Evolutionary conservation across 2,329 filamentous ascomycete genomes (phyloP).

Genomic region (Endothia cerciana): DNA sequence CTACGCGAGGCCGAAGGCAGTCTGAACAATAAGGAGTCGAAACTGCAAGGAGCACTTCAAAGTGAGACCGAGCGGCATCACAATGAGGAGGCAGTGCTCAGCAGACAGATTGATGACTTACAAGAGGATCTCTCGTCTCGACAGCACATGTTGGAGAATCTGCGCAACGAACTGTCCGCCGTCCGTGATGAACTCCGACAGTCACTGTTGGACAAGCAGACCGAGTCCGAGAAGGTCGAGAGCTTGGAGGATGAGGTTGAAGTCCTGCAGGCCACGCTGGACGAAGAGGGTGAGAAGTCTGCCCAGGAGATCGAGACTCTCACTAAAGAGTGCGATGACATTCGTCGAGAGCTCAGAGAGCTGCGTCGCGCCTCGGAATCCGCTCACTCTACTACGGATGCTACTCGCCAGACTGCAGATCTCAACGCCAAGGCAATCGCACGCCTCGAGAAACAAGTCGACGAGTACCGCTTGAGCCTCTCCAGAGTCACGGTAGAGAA

Average conservation of each 20-base stretch:
- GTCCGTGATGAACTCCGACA: conserved; percentile 73
- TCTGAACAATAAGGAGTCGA: conserved; percentile 69
- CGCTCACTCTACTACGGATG: conserved; percentile 36
- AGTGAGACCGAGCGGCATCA: conserved; percentile 74
- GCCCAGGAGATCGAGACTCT: conserved; percentile 50
- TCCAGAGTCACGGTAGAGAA: conserved; percentile 63
- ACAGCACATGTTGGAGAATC: conserved; percentile 65
- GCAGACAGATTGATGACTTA: conserved; percentile 74
- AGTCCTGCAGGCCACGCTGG: conserved; percentile 67
- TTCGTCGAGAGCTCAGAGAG: conserved; percentile 48
- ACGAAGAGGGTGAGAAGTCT: conserved; percentile 66
- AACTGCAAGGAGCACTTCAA: conserved; percentile 68
- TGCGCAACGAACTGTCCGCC: conserved; percentile 67
- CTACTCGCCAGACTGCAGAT: conserved; percentile 41
- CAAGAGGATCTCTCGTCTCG: conserved; percentile 72
- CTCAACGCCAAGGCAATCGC: conserved; percentile 48
- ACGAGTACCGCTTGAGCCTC: conserved; percentile 67
- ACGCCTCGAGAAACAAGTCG: conserved; percentile 59
- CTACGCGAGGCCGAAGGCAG: conserved; percentile 70
- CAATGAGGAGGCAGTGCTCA: conserved; percentile 71
- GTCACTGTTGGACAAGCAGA: conserved; percentile 64
- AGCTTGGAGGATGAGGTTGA: conserved; percentile 77
- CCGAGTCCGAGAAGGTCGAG: conserved; percentile 67
- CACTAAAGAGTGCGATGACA: conserved; percentile 49
- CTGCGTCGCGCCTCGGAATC: conserved; percentile 36